Evolutionary conservation across 2,329 filamentous ascomycete species (phyloP).

Genomic region (Coniochaeta sp.): DNA sequence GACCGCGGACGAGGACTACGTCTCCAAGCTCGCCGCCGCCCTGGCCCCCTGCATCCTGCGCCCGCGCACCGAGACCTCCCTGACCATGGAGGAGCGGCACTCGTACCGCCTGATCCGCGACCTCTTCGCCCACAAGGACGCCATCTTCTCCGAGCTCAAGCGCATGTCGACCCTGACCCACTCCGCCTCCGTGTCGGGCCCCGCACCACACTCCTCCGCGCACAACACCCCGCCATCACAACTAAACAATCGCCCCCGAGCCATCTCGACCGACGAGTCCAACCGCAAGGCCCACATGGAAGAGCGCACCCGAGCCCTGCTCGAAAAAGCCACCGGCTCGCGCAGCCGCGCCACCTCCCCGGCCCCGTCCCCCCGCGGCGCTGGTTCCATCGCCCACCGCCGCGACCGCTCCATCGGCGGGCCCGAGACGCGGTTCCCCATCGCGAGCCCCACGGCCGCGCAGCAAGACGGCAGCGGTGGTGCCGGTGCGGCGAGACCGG

Average conservation of each 20-base stretch:
- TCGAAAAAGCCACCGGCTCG: conserved; percentile 56
- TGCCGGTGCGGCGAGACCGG: too few relatives aligned
- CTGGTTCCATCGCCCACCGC: conserved; percentile 45
- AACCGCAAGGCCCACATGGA: conserved; percentile 92
- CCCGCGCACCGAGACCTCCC: conserved; percentile 76
- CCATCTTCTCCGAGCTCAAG: conserved; percentile 94
- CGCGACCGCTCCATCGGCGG: conserved; percentile 73
- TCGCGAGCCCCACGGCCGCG: conserved; percentile 55
- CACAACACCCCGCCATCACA: too few relatives aligned
- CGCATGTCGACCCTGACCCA: conserved; percentile 69
- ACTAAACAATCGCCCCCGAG: conserved; percentile 64
- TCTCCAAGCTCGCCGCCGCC: conserved; percentile 63
- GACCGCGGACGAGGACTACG: conserved; percentile 84
- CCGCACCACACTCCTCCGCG: background rate
- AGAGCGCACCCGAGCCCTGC: conserved; percentile 77
- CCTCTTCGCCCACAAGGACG: conserved; percentile 86
- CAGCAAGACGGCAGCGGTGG: too few relatives aligned
- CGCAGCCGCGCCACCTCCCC: conserved; percentile 72
- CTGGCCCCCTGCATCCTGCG: conserved; percentile 84
- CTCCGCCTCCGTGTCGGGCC: conserved; percentile 42
- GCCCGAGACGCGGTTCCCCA: conserved; percentile 76
- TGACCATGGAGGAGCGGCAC: conserved; percentile 95
- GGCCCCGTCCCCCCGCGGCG: conserved; percentile 43
- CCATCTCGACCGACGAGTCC: conserved; percentile 91
- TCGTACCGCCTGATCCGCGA: conserved; percentile 85